Percentiles rank a stretch among this genome's conserved stretches.
Evolutionary conservation across 192 early-diverging fungal species (phyloP).

Genomic region (Coemansia sp.): DNA sequence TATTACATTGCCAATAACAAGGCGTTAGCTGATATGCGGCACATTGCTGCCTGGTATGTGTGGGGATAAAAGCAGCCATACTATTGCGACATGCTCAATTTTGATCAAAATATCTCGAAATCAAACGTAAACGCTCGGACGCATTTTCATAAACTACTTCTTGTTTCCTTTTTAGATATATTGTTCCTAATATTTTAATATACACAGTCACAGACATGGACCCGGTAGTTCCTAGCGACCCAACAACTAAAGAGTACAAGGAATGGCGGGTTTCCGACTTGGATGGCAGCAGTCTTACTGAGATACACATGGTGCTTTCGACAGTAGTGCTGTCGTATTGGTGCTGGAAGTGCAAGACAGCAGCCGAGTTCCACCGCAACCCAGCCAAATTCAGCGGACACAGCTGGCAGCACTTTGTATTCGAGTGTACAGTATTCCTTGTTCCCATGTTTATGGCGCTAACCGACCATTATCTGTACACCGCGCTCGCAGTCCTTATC

Average conservation of each 20-base stretch:
- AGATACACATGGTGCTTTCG: conserved; percentile 46
- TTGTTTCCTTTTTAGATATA: neutral
- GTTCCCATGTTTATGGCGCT: conserved; percentile 48
- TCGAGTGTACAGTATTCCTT: conserved; percentile 39
- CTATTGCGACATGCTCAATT: neutral
- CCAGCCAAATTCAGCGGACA: conserved; percentile 26
- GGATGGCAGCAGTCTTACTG: conserved; percentile 46
- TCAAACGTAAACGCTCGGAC: neutral
- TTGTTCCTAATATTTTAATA: neutral
- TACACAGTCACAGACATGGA: neutral
- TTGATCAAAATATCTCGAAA: neutral
- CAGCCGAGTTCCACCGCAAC: conserved; percentile 43
- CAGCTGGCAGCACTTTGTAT: conserved; percentile 20
- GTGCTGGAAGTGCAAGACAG: conserved; percentile 57
- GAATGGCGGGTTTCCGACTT: conserved; percentile 51
- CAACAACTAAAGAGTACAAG: conserved; percentile 53
- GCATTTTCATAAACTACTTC: neutral
- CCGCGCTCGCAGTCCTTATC: conserved; percentile 17
- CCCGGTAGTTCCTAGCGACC: conserved; percentile 19
- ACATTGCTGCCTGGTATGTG: neutral
- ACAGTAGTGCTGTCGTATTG: conserved; percentile 47
- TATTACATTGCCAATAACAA: neutral
- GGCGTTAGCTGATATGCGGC: neutral
- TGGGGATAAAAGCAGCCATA: conserved; percentile 2
- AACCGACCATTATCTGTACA: conserved; percentile 35